A percentile compares a stretch with the other conserved stretches of the same genome.
Conservation (phyloP, 805 yeast species). For the Yarrowia yakushimensis region DNA sequence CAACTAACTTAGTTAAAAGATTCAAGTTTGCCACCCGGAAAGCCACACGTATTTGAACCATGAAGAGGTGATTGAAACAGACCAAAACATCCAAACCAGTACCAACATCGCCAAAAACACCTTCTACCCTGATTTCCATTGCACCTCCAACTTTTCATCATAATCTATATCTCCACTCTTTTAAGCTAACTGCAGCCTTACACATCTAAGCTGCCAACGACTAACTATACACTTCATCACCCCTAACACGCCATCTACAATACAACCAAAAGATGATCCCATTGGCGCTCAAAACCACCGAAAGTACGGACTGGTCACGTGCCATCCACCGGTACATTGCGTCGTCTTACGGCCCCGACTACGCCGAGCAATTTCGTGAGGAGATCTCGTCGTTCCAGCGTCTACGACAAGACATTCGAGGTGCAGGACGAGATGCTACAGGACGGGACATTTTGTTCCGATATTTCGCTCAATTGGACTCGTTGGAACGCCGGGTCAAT, state of each 20-base stretch:
- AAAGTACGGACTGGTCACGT: conserved; percentile 60
- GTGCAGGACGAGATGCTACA: conserved; percentile 43
- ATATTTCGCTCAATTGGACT: conserved; percentile 79
- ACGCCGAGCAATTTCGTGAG: conserved; percentile 50
- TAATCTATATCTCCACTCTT: background rate
- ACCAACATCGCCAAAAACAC: too few species aligned
- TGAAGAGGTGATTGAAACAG: too few species aligned
- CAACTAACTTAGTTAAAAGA: too few species aligned
- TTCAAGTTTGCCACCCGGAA: too few species aligned
- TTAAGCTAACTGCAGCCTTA: background rate
- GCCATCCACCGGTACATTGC: conserved; percentile 58
- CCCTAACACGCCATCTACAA: too few species aligned
- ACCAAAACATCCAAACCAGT: too few species aligned
- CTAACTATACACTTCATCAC: too few species aligned
- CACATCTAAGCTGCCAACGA: background rate
- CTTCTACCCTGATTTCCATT: too few species aligned
- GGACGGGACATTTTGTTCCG: conserved; percentile 57
- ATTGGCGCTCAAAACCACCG: conserved; percentile 46
- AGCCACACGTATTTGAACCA: too few species aligned
- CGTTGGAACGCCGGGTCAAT: conserved; percentile 74
- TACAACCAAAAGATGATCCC: conserved; percentile 32
- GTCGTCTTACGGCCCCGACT: conserved; percentile 55
- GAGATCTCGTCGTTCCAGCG: conserved; percentile 55
- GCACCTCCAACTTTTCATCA: too few species aligned
- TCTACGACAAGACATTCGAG: conserved; percentile 56